Conservation (phyloP, 305 asterid species). For the Fraxinus sp. region DNA sequence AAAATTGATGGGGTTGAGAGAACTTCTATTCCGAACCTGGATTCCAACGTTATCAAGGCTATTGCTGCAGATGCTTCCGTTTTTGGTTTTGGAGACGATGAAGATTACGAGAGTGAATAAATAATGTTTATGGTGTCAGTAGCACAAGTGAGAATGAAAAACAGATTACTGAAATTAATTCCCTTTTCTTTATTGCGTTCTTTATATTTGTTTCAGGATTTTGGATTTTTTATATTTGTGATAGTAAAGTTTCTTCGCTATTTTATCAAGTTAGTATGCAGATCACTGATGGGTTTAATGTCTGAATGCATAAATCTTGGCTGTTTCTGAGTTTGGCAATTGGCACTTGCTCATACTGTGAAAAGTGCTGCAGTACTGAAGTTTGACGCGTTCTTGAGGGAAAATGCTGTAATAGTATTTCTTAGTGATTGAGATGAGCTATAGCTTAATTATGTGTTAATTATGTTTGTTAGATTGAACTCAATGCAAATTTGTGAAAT, state of each 20-base stretch:
- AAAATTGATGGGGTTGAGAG: slow-evolving; percentile 41
- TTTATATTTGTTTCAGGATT: not conserved
- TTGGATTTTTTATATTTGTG: not conserved
- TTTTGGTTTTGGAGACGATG: slow-evolving; percentile 93
- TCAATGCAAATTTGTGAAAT: too few species aligned
- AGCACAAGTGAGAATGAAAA: not conserved
- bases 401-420: not conserved
- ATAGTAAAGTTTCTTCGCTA: not conserved
- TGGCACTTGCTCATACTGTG: not conserved
- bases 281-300: not conserved
- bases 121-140: not conserved
- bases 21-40: slow-evolving; percentile 50
- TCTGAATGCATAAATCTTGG: not conserved
- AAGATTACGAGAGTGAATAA: slow-evolving; percentile 83
- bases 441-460: not conserved
- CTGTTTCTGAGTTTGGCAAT: not conserved
- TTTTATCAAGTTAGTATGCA: not conserved
- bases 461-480: too few species aligned
- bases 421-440: not conserved
- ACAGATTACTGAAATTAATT: not conserved
- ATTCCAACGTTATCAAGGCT: slow-evolving; percentile 77
- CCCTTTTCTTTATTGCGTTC: not conserved
- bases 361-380: not conserved
- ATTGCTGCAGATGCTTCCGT: slow-evolving; percentile 99
- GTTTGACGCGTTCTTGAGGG: not conserved